These are phyloP conservation scores for Cytospora leucostoma DNA, from an alignment of 2,329 filamentous ascomycete genomes.

Conservation along the genomic window DNA sequence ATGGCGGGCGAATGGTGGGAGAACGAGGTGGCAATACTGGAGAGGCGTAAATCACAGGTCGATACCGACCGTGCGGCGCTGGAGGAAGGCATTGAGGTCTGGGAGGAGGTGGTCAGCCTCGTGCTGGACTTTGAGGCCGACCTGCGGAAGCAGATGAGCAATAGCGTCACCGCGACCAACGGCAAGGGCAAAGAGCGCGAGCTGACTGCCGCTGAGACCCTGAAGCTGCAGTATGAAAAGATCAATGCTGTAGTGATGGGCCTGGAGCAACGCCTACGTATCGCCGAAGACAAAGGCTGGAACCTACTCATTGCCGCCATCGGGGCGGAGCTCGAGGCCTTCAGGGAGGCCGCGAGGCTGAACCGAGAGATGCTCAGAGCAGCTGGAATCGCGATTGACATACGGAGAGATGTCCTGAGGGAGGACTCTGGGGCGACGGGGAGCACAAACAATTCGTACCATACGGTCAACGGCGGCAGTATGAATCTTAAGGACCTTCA, in stretches of 20 bases:
- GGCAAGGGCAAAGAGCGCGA: conserved; percentile 36
- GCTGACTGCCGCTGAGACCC: conserved; percentile 40
- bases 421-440: conserved; percentile 15
- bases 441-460: conserved; percentile 24
- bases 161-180: conserved; percentile 31
- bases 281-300: conserved; percentile 66
- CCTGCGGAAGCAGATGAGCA: conserved; percentile 57
- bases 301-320: conserved; percentile 75
- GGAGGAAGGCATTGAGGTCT: conserved; percentile 66
- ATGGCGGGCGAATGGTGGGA: conserved; percentile 75
- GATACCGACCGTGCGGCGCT: conserved; percentile 65
- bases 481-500: conserved; percentile 39
- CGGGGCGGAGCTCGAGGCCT: conserved; percentile 57
- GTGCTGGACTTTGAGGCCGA: conserved; percentile 66
- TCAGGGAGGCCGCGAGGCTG: conserved; percentile 37
- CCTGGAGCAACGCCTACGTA: conserved; percentile 54
- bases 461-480: conserved; percentile 34
- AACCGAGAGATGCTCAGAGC: conserved; percentile 36
- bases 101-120: conserved; percentile 61
- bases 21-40: conserved; percentile 59
- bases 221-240: conserved; percentile 51
- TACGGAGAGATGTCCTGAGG: conserved; percentile 23
- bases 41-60: conserved; percentile 56
- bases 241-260: conserved; percentile 59
- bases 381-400: conserved; percentile 35